Base-by-base conservation (phyloP, 75 land plant species). In the Cunninghamia lanceolata region DNA sequence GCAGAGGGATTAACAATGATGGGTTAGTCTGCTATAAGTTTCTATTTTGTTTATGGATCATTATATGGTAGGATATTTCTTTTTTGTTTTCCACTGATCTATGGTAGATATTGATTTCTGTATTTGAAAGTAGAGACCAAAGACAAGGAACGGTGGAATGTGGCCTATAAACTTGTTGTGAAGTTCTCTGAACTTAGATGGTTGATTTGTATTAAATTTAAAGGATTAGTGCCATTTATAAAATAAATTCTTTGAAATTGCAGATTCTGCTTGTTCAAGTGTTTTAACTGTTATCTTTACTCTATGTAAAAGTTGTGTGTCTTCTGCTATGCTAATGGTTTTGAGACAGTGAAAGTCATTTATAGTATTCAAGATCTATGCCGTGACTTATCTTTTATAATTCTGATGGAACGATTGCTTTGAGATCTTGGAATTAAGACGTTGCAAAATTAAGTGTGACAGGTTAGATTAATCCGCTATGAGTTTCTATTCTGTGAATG, bases 371-470 rank as follows among this genome's bases (percentile, higher is more conserved):
- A 63, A 63, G 68, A 25, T 63, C 68, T 63, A 28, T 7, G 9
- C 6, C 68, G 25, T 63, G 6, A 63, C 68, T 59, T 21, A 1
- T 2, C 25, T 63, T 63, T 21, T 25, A 59, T 59, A 47, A 47
- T 47, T 47, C 52, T 59, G 66, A 59, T 59, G 19, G 25, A 21
- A 59, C n/a, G 5, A 21, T 21, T 59, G n/a, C 6, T 59, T 59
- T 6, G 9, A 25, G 68, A 63, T 21, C 89, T 94, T 11, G 94
- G 90, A 0, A 93, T 94, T 79, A 94, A 94, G 73, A 73, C 89
- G 5, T 1, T 25, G 68, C 8, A 63, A n/a, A 63, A 5, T 63
- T 8, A 25, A 25, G 25, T 4, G 63, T 56, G 63, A 56, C 25
- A 17, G 21, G 21, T 54, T 54, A 56, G 63, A 4, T 19, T 13